Base-by-base conservation (phyloP, 345 rosid genomes). In the Brassica rapa region DNA sequence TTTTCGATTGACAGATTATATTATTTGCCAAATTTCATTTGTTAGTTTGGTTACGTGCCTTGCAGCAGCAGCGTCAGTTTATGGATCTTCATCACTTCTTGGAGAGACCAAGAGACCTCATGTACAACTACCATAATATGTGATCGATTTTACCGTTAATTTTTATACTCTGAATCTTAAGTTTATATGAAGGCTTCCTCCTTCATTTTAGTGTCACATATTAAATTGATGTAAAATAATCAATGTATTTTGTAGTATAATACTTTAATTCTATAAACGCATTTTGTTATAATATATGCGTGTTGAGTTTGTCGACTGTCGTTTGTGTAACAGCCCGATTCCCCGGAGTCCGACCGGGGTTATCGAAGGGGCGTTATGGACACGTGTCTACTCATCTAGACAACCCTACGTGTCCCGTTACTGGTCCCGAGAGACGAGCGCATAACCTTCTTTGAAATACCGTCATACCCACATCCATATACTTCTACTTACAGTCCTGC, bases 41-140 rank as follows among this genome's bases (percentile, higher is more conserved):
- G 7, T 16, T 53, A 14, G 41, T 70, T 63, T 77, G 53, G 55
- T 49, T 73, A 59, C 69, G 27, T 33, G 41, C 32, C 25, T 65
- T 77, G 78, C 78, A 73, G 76, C 83, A 70, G 60, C 60, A 53
- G 39, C 79, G 59, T 59, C 75, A 80, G 46, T 71, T 75, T 66
- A 71, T 21, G 51, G 83, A 75, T 64, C 32, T 21, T 75, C 80
- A 41, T 57, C 68, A 70, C 21, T 56, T 41, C 46, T 66, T 25
- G 27, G 70, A 27, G 57, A 70, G 66, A 51, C 80, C 76, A 71
- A 70, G 77, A 70, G 69, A 80, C 62, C 12, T 65, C 49, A 43
- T 64, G 72, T 75, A 80, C 63, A 63, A 70, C 69, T 80, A 74
- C 33, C 60, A 79, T 19, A 68, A 27, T 57, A 68, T 74, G 75